Conservation (phyloP, 805 yeast species). For the Pichia nakasei region DNA sequence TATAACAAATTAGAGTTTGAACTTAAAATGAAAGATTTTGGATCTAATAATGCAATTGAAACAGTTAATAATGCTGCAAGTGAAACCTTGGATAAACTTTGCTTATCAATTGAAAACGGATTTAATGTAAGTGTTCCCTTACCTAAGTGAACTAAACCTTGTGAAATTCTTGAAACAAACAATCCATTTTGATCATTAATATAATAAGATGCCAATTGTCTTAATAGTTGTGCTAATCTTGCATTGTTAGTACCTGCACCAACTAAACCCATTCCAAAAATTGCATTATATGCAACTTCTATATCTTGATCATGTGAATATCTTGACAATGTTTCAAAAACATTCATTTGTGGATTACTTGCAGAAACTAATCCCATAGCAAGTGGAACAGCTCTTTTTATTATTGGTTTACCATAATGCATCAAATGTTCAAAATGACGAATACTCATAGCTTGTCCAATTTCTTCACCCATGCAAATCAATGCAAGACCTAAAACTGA, state of each 20-base stretch:
- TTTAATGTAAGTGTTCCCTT: conserved; percentile 88
- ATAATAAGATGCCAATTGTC: conserved; percentile 92
- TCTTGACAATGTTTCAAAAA: conserved; percentile 90
- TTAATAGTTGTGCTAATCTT: conserved; percentile 86
- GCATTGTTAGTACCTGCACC: conserved; percentile 99
- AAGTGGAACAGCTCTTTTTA: conserved; percentile 89
- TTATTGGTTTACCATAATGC: conserved; percentile 92
- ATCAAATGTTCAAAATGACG: conserved; percentile 96
- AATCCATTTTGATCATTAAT: conserved; percentile 82
- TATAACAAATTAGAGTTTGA: conserved; percentile 73
- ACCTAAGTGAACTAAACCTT: conserved; percentile 91
- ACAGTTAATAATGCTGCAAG: conserved; percentile 85
- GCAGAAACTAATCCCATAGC: conserved; percentile 96
- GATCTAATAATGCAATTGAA: conserved; percentile 76
- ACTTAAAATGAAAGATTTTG: conserved; percentile 68
- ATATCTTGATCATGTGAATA: conserved; percentile 93
- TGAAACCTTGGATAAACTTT: conserved; percentile 77
- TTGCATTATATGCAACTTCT: conserved; percentile 90
- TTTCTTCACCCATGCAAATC: conserved; percentile 95
- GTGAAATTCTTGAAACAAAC: conserved; percentile 90
- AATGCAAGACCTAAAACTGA: conserved; percentile 92
- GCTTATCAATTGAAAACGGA: conserved; percentile 85
- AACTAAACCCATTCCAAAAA: conserved; percentile 93
- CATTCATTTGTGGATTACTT: conserved; percentile 93
- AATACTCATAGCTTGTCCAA: conserved; percentile 94